Evolutionary conservation across 1,284 basidiomycete species (phyloP).

Genomic region (Meripilus lineatus): DNA sequence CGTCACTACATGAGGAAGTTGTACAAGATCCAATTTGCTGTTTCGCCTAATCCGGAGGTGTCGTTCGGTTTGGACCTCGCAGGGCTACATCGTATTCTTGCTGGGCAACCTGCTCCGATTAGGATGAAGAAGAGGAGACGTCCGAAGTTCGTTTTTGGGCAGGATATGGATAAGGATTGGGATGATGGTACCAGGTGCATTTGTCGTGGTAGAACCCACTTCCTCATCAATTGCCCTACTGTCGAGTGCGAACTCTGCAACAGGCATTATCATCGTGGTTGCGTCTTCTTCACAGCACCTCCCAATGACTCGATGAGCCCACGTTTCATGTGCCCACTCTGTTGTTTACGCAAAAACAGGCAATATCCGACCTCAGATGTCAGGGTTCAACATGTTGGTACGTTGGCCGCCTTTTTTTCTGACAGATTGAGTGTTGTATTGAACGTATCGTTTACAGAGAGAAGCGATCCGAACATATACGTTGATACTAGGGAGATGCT

Average conservation of each 20-base stretch:
- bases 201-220: constrained; percentile 63
- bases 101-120: constrained; percentile 51
- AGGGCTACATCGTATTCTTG: constrained; percentile 72
- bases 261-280: constrained; percentile 66
- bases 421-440: constrained; percentile 8
- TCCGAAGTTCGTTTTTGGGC: constrained; percentile 70
- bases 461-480: constrained; percentile 47
- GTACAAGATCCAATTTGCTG: constrained; percentile 77
- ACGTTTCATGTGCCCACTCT: constrained; percentile 65
- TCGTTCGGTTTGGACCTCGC: constrained; percentile 78
- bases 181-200: constrained; percentile 73
- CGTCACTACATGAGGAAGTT: constrained; percentile 84
- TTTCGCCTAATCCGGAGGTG: constrained; percentile 69
- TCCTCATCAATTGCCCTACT: constrained; percentile 51
- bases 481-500: constrained; percentile 70
- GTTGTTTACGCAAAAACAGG: constrained; percentile 66
- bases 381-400: constrained; percentile 62
- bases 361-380: constrained; percentile 69
- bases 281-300: constrained; percentile 63
- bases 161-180: constrained; percentile 71
- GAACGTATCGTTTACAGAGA: constrained; percentile 31
- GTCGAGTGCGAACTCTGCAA: constrained; percentile 65
- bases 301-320: constrained; percentile 26
- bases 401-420: constrained; percentile 23
- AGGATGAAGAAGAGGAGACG: constrained; percentile 57